These are phyloP conservation scores for Cordyceps tenuipes DNA, from an alignment of 2,329 filamentous ascomycete species.

Conservation along the genomic window DNA sequence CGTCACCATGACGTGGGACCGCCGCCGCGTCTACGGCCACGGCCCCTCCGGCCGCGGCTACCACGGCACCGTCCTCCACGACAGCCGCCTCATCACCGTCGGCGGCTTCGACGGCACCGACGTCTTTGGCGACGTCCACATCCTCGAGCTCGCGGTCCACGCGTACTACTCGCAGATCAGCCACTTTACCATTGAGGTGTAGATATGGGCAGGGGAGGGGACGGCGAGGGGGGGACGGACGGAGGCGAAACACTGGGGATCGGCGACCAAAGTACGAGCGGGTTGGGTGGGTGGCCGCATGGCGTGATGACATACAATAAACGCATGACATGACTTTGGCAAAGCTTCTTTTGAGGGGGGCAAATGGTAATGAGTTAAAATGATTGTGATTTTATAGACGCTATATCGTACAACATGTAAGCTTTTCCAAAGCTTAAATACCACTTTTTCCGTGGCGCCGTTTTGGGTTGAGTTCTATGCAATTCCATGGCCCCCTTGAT, in stretches of 20 bases:
- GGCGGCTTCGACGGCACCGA: slow-evolving; percentile 60
- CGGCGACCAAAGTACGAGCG: no score
- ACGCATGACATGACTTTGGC: not conserved
- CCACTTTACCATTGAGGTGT: slow-evolving; percentile 63
- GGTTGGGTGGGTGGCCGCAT: not conserved
- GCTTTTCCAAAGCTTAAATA: not conserved
- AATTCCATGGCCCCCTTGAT: not conserved
- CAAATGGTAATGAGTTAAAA: not conserved
- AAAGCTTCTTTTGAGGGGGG: no score
- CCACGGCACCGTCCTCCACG: slow-evolving; percentile 57
- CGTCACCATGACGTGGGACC: slow-evolving; percentile 68
- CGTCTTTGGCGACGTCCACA: slow-evolving; percentile 60
- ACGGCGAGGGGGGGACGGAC: no score
- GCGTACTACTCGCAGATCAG: slow-evolving; percentile 68
- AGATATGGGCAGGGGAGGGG: not conserved
- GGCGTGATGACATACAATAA: not conserved
- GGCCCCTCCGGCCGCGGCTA: slow-evolving; percentile 57
- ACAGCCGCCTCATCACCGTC: slow-evolving; percentile 55
- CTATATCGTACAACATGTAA: not conserved
- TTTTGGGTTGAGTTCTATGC: not conserved
- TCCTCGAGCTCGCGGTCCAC: slow-evolving; percentile 60
- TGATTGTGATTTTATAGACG: not conserved
- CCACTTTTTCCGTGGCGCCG: not conserved
- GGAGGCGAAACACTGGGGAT: not conserved
- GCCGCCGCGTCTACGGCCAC: slow-evolving; percentile 54